Conservation (phyloP, 2,329 filamentous ascomycete species). For the Claviceps maximensis region DNA sequence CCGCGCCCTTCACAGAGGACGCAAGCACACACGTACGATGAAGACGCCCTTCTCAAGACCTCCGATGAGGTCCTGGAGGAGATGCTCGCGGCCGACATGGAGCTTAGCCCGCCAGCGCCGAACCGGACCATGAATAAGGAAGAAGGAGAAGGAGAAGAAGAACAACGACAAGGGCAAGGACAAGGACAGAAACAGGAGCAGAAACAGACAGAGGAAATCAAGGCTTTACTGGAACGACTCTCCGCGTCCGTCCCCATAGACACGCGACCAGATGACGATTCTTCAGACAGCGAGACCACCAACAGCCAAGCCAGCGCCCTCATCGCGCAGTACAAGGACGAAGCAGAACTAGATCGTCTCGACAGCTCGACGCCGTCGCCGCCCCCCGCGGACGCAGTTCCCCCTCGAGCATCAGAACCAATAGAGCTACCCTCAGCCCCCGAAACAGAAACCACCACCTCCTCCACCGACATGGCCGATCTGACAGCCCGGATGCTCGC, state of each 20-base stretch:
- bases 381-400: not conserved
- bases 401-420: not conserved
- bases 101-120: slow-evolving; percentile 16
- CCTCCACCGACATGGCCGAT: slow-evolving; percentile 18
- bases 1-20: not conserved
- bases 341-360: slow-evolving; percentile 21
- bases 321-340: slow-evolving; percentile 33
- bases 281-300: slow-evolving; percentile 39
- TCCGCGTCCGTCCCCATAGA: slow-evolving; percentile 18
- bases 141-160: too few species aligned
- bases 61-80: slow-evolving; percentile 41
- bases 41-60: slow-evolving; percentile 27
- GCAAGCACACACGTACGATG: slow-evolving; percentile 19
- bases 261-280: slow-evolving; percentile 21
- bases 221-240: slow-evolving; percentile 24
- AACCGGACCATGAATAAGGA: not conserved
- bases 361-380: slow-evolving; percentile 4
- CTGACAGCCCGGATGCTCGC: slow-evolving; percentile 40
- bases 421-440: not conserved
- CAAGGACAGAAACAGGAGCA: not conserved
- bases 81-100: slow-evolving; percentile 24
- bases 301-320: slow-evolving; percentile 28
- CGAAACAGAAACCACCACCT: not conserved
- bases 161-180: not conserved
- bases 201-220: slow-evolving; percentile 21